These are phyloP conservation scores for Blepharisma stoltei DNA, from an alignment of 73 alveolate genomes.

Conservation along the genomic window DNA sequence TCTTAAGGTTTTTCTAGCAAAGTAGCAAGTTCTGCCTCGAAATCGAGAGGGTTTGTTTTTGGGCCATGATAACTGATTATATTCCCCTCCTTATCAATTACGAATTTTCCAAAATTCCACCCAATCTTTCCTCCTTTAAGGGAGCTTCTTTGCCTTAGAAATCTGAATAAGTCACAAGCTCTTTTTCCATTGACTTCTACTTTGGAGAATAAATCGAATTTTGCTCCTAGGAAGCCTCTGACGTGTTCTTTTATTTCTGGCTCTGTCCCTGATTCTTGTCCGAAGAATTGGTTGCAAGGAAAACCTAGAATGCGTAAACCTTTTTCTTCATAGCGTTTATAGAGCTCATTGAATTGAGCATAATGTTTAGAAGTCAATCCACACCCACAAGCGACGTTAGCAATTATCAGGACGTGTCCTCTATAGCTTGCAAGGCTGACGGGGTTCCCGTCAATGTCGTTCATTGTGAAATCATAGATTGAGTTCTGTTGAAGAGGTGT, in stretches of 20 bases:
- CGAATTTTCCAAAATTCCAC: constrained; percentile 75
- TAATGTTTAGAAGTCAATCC: constrained; percentile 36
- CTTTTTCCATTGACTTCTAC: constrained; percentile 71
- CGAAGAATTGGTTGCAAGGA: constrained; percentile 67
- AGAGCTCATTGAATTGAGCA: constrained; percentile 48
- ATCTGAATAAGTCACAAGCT: constrained; percentile 59
- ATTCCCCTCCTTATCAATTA: constrained; percentile 61
- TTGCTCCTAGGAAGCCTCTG: constrained; percentile 38
- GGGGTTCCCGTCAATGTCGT: not conserved
- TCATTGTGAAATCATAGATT: constrained; percentile 7
- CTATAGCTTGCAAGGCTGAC: not conserved
- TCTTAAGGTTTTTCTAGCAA: not conserved
- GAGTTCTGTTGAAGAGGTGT: too few relatives aligned
- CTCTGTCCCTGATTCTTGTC: constrained; percentile 61
- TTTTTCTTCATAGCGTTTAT: constrained; percentile 48
- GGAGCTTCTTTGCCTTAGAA: constrained; percentile 54
- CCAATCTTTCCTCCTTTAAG: constrained; percentile 54
- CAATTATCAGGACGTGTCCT: constrained; percentile 29
- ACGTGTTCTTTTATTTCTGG: constrained; percentile 55
- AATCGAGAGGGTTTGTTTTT: constrained; percentile 29
- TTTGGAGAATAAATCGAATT: constrained; percentile 63
- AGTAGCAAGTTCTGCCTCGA: not conserved
- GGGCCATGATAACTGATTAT: constrained; percentile 60
- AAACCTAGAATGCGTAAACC: constrained; percentile 73
- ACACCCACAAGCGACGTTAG: constrained; percentile 57